Evolutionary conservation across 1,284 basidiomycete genomes (phyloP).

Genomic region (Austroboletus niveus): DNA sequence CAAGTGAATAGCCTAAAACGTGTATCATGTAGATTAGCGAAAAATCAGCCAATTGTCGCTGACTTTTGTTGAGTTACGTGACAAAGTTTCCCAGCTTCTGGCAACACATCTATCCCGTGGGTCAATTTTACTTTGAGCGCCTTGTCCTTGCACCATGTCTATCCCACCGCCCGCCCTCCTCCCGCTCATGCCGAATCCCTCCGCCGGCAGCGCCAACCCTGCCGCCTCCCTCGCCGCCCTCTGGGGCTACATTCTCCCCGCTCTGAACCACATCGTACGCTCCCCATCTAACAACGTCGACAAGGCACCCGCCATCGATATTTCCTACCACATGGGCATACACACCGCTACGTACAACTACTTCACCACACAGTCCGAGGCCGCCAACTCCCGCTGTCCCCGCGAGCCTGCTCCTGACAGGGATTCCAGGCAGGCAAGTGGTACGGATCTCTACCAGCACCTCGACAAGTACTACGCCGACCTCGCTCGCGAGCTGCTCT

Average conservation of each 20-base stretch:
- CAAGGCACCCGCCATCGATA: slow-evolving; percentile 67
- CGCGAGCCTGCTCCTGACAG: slow-evolving; percentile 3
- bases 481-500: slow-evolving; percentile 55
- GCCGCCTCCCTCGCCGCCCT: slow-evolving; percentile 64
- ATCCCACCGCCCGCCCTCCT: slow-evolving; percentile 12
- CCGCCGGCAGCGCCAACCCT: slow-evolving; percentile 68
- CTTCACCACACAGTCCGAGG: slow-evolving; percentile 63
- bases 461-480: slow-evolving; percentile 66
- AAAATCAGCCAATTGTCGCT: slow-evolving; percentile 7
- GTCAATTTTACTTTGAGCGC: background rate
- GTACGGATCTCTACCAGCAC: slow-evolving; percentile 67
- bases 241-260: slow-evolving; percentile 72
- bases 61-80: background rate
- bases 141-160: too few species aligned
- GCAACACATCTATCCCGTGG: slow-evolving; percentile 1
- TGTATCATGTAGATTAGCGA: slow-evolving; percentile 18
- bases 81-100: slow-evolving; percentile 11
- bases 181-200: slow-evolving; percentile 49
- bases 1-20: slow-evolving; percentile 7
- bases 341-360: slow-evolving; percentile 79
- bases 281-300: slow-evolving; percentile 55
- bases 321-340: slow-evolving; percentile 69
- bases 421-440: slow-evolving; percentile 35
- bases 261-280: slow-evolving; percentile 71
- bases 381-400: slow-evolving; percentile 29